A percentile compares a stretch with the other conserved stretches of the same genome.
Evolutionary conservation across 2,329 filamentous ascomycete genomes (phyloP).

Genomic region (Byssothecium circinans): DNA sequence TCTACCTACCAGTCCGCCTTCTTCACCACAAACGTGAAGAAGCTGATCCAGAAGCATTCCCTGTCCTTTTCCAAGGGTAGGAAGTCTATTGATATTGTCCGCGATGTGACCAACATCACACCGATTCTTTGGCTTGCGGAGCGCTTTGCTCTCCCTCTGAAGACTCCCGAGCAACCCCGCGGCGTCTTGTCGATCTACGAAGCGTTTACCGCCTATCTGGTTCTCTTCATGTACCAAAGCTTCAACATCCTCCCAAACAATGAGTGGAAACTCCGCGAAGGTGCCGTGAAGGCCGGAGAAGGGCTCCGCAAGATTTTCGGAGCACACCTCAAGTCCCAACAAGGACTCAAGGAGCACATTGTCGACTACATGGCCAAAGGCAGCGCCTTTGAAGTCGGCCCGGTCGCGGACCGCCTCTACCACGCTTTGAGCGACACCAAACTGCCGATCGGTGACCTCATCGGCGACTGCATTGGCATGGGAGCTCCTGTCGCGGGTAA

Average conservation of each 20-base stretch:
- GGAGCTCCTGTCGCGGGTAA: conserved; percentile 55
- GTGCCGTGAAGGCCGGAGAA: conserved; percentile 56
- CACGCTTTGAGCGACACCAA: conserved; percentile 52
- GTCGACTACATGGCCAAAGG: conserved; percentile 49
- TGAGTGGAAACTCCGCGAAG: conserved; percentile 54
- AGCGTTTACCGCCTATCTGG: conserved; percentile 58
- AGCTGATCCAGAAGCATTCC: conserved; percentile 50
- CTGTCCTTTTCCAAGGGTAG: conserved; percentile 50
- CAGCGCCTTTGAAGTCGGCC: conserved; percentile 60
- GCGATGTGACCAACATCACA: conserved; percentile 68
- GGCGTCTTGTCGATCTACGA: conserved; percentile 55
- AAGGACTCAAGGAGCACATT: conserved; percentile 56
- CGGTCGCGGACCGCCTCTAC: conserved; percentile 56
- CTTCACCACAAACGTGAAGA: conserved; percentile 53
- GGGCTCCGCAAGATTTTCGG: conserved; percentile 67
- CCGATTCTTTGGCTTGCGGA: conserved; percentile 66
- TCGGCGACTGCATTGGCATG: conserved; percentile 55
- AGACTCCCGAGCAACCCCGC: conserved; percentile 61
- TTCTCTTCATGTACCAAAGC: conserved; percentile 64
- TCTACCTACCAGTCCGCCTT: no score
- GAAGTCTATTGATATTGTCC: conserved; percentile 57
- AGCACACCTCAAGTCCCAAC: conserved; percentile 65
- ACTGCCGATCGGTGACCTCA: conserved; percentile 52
- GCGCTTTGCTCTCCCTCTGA: conserved; percentile 67
- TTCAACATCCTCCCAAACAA: conserved; percentile 56